A percentile compares a stretch with the other conserved stretches of the same genome.
Evolutionary conservation across 1,284 basidiomycete species (phyloP).

Genomic region (Tilletia walkeri): DNA sequence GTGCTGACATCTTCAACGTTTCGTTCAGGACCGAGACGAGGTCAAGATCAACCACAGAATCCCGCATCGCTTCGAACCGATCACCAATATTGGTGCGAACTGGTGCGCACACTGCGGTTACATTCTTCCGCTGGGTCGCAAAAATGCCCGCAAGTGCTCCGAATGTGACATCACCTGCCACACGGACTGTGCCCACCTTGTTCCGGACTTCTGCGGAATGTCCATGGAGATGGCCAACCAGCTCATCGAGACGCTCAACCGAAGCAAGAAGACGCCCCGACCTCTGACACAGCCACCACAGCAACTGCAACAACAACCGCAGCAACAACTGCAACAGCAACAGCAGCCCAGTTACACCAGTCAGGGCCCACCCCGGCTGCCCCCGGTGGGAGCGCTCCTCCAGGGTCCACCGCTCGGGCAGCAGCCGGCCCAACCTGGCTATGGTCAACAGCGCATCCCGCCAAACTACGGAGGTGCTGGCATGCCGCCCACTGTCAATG

Average conservation of each 20-base stretch:
- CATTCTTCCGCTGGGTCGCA: constrained; percentile 93
- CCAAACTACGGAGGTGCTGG: not conserved
- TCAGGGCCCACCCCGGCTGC: constrained; percentile 23
- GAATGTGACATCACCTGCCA: constrained; percentile 97
- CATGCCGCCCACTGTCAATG: constrained; percentile 20
- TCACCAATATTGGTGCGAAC: constrained; percentile 95
- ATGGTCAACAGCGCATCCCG: constrained; percentile 5
- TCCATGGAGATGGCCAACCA: constrained; percentile 98
- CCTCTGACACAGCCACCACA: constrained; percentile 17
- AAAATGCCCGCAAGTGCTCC: constrained; percentile 90
- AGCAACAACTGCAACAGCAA: constrained; percentile 20
- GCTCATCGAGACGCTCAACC: constrained; percentile 73
- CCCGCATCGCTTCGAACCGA: constrained; percentile 94
- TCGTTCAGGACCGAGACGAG: constrained; percentile 79
- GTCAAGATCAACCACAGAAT: constrained; percentile 99
- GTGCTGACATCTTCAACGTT: too few relatives aligned
- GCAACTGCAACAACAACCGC: constrained; percentile 24
- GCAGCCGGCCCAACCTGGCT: constrained; percentile 19
- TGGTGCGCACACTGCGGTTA: constrained; percentile 98
- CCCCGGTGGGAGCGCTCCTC: constrained; percentile 13
- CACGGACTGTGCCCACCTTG: constrained; percentile 94
- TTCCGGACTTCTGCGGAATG: constrained; percentile 99
- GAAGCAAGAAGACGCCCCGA: constrained; percentile 33
- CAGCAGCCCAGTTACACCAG: not conserved
- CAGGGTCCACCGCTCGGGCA: constrained; percentile 7